phyloP scores from a whole-genome alignment of 2,329 filamentous ascomycete species.

The Xylariaceae sp. region DNA sequence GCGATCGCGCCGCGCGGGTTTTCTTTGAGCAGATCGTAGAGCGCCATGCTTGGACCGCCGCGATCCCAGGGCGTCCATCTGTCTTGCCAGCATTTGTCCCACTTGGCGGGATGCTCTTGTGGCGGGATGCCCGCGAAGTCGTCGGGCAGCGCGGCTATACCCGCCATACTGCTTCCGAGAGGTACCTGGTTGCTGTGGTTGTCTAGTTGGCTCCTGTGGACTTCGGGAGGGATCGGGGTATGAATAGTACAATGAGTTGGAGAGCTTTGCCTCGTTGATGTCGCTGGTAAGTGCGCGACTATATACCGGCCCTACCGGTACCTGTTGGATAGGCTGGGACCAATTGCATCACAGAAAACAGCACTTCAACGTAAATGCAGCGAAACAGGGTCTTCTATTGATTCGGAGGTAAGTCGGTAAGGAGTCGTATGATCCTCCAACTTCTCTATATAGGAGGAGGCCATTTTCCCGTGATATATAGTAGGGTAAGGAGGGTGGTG shows the following conservation, averaged over 20 bases:
- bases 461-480: no score
- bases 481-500: no score
- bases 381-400: no score
- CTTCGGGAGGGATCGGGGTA: background rate
- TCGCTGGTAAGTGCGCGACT: no score
- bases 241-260: no score
- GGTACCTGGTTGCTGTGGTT: background rate
- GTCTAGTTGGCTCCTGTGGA: background rate
- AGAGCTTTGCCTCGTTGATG: no score
- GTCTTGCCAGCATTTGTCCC: constrained; percentile 48
- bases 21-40: constrained; percentile 49
- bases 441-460: no score
- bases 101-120: constrained; percentile 37
- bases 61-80: constrained; percentile 53
- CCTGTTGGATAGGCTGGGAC: background rate
- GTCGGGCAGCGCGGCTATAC: constrained; percentile 21
- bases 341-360: no score
- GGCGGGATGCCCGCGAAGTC: constrained; percentile 36
- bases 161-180: constrained; percentile 4
- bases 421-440: no score
- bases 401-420: no score
- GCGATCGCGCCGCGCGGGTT: constrained; percentile 41
- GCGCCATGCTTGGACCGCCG: constrained; percentile 48
- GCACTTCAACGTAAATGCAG: no score
- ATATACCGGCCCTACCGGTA: no score